Percentiles rank a stretch among this genome's conserved stretches.
These are phyloP conservation scores for Cladosporium sphaerospermum DNA, from an alignment of 2,329 filamentous ascomycete genomes.

Conservation along the genomic window DNA sequence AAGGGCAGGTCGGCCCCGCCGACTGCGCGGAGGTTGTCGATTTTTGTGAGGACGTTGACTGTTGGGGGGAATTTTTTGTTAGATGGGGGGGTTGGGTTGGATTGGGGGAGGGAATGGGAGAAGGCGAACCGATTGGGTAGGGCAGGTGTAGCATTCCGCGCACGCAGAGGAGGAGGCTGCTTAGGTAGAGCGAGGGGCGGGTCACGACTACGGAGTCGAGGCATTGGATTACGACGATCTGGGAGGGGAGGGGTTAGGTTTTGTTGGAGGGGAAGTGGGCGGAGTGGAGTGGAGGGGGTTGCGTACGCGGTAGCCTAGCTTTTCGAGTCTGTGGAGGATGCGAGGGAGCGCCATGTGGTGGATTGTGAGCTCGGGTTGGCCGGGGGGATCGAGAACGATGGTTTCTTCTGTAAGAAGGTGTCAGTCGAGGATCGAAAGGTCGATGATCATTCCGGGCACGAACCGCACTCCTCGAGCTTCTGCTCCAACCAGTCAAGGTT, in stretches of 20 bases:
- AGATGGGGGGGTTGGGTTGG: background rate
- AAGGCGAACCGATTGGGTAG: slow-evolving; percentile 58
- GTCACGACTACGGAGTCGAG: slow-evolving; percentile 92
- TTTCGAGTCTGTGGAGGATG: slow-evolving; percentile 85
- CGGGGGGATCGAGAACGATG: slow-evolving; percentile 90
- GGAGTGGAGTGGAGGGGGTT: slow-evolving; percentile 13
- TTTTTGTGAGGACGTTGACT: slow-evolving; percentile 93
- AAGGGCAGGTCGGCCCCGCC: slow-evolving; percentile 79
- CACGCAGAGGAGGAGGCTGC: slow-evolving; percentile 84
- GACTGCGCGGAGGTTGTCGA: slow-evolving; percentile 75
- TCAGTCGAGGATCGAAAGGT: background rate
- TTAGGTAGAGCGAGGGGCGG: slow-evolving; percentile 89
- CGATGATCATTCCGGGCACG: background rate
- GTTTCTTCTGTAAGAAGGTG: slow-evolving; percentile 62
- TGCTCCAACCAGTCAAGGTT: slow-evolving; percentile 90
- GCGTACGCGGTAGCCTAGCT: slow-evolving; percentile 82
- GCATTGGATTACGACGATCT: slow-evolving; percentile 91
- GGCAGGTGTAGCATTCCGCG: slow-evolving; percentile 98
- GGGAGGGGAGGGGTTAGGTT: slow-evolving; percentile 3
- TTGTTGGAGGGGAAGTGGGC: slow-evolving; percentile 29
- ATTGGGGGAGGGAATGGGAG: background rate
- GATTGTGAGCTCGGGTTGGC: slow-evolving; percentile 94
- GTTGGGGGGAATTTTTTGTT: background rate
- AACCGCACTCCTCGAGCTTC: slow-evolving; percentile 57
- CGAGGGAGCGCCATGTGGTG: slow-evolving; percentile 88